phyloP scores from a whole-genome alignment of 2,329 filamentous ascomycete genomes.

The Claviceps paspali region DNA sequence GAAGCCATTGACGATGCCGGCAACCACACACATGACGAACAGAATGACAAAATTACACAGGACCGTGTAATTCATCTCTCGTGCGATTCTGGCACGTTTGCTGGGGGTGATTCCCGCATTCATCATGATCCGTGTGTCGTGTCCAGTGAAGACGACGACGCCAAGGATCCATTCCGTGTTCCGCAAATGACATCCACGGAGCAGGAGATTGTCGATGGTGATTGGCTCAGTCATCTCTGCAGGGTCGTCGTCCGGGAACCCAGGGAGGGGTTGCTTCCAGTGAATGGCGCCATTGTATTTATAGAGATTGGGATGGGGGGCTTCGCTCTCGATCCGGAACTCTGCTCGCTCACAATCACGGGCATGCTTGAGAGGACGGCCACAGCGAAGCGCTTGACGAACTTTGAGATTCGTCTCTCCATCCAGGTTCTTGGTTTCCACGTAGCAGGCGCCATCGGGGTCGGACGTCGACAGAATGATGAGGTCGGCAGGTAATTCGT shows the following conservation, averaged over 20 bases:
- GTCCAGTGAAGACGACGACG: slow-evolving; percentile 83
- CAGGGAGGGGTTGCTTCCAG: slow-evolving; percentile 62
- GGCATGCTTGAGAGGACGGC: slow-evolving; percentile 70
- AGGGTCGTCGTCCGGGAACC: slow-evolving; percentile 43
- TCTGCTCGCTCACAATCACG: slow-evolving; percentile 81
- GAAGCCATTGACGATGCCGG: slow-evolving; percentile 71
- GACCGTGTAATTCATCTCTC: slow-evolving; percentile 93
- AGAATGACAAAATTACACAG: slow-evolving; percentile 91
- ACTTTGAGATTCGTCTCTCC: slow-evolving; percentile 97
- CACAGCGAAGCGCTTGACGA: slow-evolving; percentile 75
- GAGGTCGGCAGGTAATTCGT: slow-evolving; percentile 86
- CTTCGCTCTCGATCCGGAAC: slow-evolving; percentile 80
- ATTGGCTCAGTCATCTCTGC: slow-evolving; percentile 84
- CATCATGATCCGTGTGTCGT: slow-evolving; percentile 98
- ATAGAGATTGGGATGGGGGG: slow-evolving; percentile 86
- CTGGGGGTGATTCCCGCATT: slow-evolving; percentile 91
- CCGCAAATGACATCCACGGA: slow-evolving; percentile 82
- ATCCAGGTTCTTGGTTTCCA: slow-evolving; percentile 96
- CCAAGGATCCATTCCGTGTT: slow-evolving; percentile 96
- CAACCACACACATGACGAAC: slow-evolving; percentile 74
- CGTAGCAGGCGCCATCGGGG: slow-evolving; percentile 84
- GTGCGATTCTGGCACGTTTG: slow-evolving; percentile 81
- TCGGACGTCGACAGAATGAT: slow-evolving; percentile 89
- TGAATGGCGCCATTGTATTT: slow-evolving; percentile 81
- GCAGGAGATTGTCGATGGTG: slow-evolving; percentile 83